phyloP scores from a whole-genome alignment of 169 alveolate genomes.

The Cryptosporidium canis region DNA sequence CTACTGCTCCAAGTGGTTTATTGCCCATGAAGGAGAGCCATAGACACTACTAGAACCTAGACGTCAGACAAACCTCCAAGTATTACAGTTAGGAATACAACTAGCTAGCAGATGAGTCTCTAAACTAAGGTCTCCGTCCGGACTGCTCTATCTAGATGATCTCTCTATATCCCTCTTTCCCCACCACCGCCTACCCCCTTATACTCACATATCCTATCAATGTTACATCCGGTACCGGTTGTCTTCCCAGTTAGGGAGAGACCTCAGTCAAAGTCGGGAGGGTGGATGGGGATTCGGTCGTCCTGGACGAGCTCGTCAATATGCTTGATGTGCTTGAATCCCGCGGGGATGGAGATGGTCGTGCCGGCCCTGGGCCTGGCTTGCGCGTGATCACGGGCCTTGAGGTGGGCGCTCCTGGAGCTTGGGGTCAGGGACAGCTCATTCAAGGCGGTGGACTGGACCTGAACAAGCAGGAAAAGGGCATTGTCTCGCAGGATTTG shows the following conservation, averaged over 20 bases:
- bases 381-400: neutral
- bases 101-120: no score
- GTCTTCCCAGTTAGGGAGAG: neutral
- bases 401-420: neutral
- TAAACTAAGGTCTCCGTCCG: no score
- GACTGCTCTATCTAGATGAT: no score
- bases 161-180: no score
- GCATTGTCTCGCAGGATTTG: neutral
- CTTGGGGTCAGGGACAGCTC: neutral
- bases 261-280: neutral
- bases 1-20: constrained; percentile 63
- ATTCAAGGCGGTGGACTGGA: neutral
- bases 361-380: neutral
- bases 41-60: neutral
- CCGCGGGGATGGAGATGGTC: neutral
- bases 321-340: constrained; percentile 22
- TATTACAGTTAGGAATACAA: neutral
- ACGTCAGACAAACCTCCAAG: neutral
- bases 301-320: constrained; percentile 33
- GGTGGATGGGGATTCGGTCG: constrained; percentile 18
- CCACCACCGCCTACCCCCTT: no score
- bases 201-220: no score
- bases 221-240: no score
- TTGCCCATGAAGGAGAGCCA: neutral
- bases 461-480: constrained; percentile 11